These are phyloP conservation scores for Claviceps maximensis DNA, from an alignment of 2,329 filamentous ascomycete species.

Conservation along the genomic window DNA sequence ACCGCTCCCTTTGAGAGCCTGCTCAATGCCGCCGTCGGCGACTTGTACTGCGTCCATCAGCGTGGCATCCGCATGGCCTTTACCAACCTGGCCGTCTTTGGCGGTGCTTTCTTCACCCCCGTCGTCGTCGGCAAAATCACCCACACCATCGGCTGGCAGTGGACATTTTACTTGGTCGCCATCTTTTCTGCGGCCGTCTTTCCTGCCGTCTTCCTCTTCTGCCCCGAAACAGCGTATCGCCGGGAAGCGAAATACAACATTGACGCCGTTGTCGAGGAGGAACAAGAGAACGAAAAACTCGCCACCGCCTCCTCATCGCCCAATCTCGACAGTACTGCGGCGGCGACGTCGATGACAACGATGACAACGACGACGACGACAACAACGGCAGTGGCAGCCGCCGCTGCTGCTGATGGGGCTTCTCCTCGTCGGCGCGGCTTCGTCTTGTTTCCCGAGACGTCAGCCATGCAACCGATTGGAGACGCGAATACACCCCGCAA, in stretches of 20 bases:
- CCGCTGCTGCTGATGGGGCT: background rate
- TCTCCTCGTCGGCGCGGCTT: conserved; percentile 13
- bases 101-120: conserved; percentile 54
- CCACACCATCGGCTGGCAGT: conserved; percentile 60
- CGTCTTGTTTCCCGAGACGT: conserved; percentile 19
- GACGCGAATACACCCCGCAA: conserved; percentile 31
- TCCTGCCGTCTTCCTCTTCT: conserved; percentile 61
- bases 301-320: conserved; percentile 2
- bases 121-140: conserved; percentile 87
- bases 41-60: conserved; percentile 80
- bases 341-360: conserved; percentile 1
- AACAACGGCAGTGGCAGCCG: background rate
- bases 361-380: background rate
- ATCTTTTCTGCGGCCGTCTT: conserved; percentile 66
- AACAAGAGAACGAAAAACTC: conserved; percentile 16
- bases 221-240: conserved; percentile 72
- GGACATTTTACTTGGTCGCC: conserved; percentile 78
- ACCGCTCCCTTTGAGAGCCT: conserved; percentile 82
- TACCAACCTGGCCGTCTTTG: conserved; percentile 44
- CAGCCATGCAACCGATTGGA: conserved; percentile 22
- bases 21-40: conserved; percentile 78
- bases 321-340: background rate
- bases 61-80: conserved; percentile 81
- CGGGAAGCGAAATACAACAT: conserved; percentile 55
- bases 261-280: conserved; percentile 21